Conservation (phyloP, 2,329 filamentous ascomycete genomes). For the Fusarium sp. region DNA sequence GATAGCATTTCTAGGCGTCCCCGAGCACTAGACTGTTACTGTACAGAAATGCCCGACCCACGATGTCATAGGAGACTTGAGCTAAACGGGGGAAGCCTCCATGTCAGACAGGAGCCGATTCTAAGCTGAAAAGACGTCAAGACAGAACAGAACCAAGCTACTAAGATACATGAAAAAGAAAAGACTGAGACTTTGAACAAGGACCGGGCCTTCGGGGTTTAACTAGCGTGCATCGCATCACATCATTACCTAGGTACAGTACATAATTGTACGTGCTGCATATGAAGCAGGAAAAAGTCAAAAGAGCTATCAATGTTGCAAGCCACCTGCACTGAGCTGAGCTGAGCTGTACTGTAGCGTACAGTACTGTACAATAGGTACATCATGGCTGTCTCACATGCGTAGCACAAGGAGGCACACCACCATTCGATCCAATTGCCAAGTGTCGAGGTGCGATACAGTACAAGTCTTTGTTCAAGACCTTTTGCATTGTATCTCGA, state of each 20-base stretch:
- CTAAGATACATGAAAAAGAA: not conserved
- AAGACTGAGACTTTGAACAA: not conserved
- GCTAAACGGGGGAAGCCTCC: conserved; percentile 12
- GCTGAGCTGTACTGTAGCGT: not conserved
- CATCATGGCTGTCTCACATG: not conserved
- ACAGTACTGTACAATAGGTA: conserved; percentile 1
- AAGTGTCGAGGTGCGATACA: not conserved
- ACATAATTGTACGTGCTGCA: not conserved
- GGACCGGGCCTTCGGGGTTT: not conserved
- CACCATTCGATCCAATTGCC: not conserved
- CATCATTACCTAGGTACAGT: not conserved
- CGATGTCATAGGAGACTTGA: not conserved
- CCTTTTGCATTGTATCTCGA: conserved; percentile 10
- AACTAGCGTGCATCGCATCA: not conserved
- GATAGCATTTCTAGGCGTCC: conserved; percentile 7
- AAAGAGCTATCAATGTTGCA: not conserved
- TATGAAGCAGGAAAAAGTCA: not conserved
- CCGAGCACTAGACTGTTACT: conserved; percentile 9
- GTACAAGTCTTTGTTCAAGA: conserved; percentile 4
- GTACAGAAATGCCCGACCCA: not conserved
- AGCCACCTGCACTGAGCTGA: not conserved
- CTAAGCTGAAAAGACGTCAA: not conserved
- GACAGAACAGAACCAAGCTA: not conserved
- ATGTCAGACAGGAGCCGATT: not conserved
- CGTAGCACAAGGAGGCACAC: conserved; percentile 15